Conservation (phyloP, 345 rosid genomes). For the Balakata baccata region DNA sequence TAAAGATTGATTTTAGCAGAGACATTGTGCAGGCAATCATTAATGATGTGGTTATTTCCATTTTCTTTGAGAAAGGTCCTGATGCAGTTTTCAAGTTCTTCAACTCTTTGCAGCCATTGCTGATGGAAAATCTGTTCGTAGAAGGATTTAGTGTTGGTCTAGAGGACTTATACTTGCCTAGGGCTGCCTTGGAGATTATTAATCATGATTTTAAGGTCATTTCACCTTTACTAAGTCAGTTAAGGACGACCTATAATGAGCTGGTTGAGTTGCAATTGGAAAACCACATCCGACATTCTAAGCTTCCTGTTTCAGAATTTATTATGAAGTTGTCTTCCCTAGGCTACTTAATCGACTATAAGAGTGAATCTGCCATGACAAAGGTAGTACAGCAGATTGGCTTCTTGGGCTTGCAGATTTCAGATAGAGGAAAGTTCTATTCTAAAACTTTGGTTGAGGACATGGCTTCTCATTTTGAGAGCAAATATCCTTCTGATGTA, state of each 20-base stretch:
- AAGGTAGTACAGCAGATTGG: constrained; percentile 87
- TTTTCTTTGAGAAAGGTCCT: constrained; percentile 74
- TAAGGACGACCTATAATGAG: constrained; percentile 60
- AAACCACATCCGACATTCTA: constrained; percentile 51
- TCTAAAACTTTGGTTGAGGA: constrained; percentile 74
- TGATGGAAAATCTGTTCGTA: constrained; percentile 66
- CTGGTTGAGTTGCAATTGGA: constrained; percentile 68
- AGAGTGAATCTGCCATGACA: constrained; percentile 62
- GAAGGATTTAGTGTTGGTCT: constrained; percentile 72
- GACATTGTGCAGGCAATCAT: constrained; percentile 48
- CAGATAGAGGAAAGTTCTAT: constrained; percentile 80
- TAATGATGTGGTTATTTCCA: constrained; percentile 58
- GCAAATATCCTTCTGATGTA: constrained; percentile 47
- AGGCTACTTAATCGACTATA: constrained; percentile 71
- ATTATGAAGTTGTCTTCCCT: constrained; percentile 56
- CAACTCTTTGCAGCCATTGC: constrained; percentile 68
- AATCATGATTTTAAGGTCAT: constrained; percentile 36
- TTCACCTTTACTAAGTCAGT: constrained; percentile 53
- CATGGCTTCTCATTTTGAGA: constrained; percentile 54
- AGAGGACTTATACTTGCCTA: constrained; percentile 64
- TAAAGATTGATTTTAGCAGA: constrained; percentile 43
- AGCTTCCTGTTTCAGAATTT: constrained; percentile 45
- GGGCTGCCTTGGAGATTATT: constrained; percentile 35
- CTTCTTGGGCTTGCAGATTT: constrained; percentile 79
- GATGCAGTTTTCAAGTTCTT: constrained; percentile 61